Evolutionary conservation across 2,329 filamentous ascomycete genomes (phyloP).

Genomic region (Akanthomyces dipterigenus): DNA sequence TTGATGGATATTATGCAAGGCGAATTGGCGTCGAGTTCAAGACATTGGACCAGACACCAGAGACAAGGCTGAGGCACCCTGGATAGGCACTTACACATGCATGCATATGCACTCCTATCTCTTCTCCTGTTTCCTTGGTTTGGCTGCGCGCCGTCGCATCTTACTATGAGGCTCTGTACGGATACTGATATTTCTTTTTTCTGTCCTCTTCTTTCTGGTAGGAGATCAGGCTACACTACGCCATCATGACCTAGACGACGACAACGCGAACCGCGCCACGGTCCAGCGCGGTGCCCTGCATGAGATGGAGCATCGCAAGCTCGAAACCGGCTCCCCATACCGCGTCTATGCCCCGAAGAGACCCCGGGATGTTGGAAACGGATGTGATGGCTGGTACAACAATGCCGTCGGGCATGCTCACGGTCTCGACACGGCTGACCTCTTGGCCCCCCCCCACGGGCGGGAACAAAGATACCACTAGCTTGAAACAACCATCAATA

Average conservation of each 20-base stretch:
- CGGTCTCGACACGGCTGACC: too few relatives aligned
- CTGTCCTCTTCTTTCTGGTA: background rate
- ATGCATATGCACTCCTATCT: background rate
- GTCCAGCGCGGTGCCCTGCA: background rate
- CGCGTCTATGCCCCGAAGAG: too few relatives aligned
- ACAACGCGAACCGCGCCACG: too few relatives aligned
- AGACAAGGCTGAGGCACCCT: slow-evolving; percentile 1
- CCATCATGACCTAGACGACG: too few relatives aligned
- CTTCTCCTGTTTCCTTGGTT: too few relatives aligned
- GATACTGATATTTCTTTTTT: background rate
- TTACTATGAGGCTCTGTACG: background rate
- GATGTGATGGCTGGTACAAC: too few relatives aligned
- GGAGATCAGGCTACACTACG: too few relatives aligned
- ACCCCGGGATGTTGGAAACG: too few relatives aligned
- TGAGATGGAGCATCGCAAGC: background rate
- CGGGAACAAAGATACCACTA: too few relatives aligned
- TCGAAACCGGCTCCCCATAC: background rate
- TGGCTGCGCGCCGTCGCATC: background rate
- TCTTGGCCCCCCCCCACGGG: too few relatives aligned
- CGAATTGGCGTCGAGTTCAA: background rate
- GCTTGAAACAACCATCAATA: too few relatives aligned
- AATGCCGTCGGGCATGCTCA: too few relatives aligned
- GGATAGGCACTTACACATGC: background rate
- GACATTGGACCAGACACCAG: background rate
- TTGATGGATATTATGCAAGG: background rate